A percentile compares a stretch with the other conserved stretches of the same genome.
These are phyloP conservation scores for Fusarium dimerum DNA, from an alignment of 2,329 filamentous ascomycete genomes.

Conservation along the genomic window DNA sequence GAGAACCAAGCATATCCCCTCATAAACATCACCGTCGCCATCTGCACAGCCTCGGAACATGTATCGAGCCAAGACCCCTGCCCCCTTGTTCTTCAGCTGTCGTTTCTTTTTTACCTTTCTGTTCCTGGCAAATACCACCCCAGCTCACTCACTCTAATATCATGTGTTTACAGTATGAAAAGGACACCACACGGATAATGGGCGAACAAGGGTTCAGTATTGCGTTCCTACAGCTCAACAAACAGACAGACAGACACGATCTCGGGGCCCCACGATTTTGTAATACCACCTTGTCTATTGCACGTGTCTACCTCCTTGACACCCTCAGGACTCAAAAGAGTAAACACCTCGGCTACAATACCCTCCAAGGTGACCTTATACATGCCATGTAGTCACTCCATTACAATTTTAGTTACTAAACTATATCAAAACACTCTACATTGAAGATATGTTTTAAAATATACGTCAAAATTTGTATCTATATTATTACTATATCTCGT, in stretches of 20 bases:
- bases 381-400: background rate
- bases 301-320: conserved; percentile 11
- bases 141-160: background rate
- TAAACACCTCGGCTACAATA: conserved; percentile 14
- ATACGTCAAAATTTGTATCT: background rate
- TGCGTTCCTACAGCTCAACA: background rate
- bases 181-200: background rate
- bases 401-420: background rate
- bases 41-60: background rate
- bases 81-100: background rate
- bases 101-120: background rate
- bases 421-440: too few relatives aligned
- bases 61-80: background rate
- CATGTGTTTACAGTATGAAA: background rate
- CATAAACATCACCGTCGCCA: background rate
- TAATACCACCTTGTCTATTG: conserved; percentile 12
- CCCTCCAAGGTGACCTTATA: background rate
- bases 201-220: too few relatives aligned
- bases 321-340: background rate
- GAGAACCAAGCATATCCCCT: too few relatives aligned
- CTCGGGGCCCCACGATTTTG: conserved; percentile 14
- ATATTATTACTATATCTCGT: background rate
- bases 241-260: background rate
- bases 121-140: background rate
- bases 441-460: background rate